Conservation (phyloP, 805 yeast species). For the Metschnikowia santaceciliae region DNA sequence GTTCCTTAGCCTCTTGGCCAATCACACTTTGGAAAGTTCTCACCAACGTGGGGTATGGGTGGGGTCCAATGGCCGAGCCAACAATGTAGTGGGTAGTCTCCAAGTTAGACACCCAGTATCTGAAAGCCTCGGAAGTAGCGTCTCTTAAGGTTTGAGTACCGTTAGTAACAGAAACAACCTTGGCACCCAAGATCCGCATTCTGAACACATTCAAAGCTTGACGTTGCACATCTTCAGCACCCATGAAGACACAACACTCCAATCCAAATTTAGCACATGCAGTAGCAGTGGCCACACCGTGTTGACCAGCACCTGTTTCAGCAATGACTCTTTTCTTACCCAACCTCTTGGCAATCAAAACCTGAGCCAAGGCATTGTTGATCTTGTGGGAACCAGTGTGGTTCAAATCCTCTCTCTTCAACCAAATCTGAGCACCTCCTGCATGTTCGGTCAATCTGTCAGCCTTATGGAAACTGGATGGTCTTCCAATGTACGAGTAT, state of each 20-base stretch:
- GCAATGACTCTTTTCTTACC: slow-evolving; percentile 79
- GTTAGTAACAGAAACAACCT: slow-evolving; percentile 86
- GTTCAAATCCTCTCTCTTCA: slow-evolving; percentile 93
- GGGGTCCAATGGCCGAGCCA: slow-evolving; percentile 99
- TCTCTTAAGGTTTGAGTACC: slow-evolving; percentile 97
- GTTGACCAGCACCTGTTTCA: slow-evolving; percentile 93
- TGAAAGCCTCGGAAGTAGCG: slow-evolving; percentile 95
- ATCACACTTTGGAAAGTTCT: slow-evolving; percentile 97
- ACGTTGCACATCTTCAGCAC: slow-evolving; percentile 98
- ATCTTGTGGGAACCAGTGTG: slow-evolving; percentile 89
- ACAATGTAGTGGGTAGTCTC: slow-evolving; percentile 89
- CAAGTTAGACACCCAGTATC: slow-evolving; percentile 90
- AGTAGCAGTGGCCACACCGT: slow-evolving; percentile 90
- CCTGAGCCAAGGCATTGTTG: slow-evolving; percentile 81
- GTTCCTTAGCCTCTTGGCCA: slow-evolving; percentile 91
- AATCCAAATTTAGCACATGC: slow-evolving; percentile 92
- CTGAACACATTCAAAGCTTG: slow-evolving; percentile 98
- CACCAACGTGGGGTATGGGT: slow-evolving; percentile 96
- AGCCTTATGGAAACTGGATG: slow-evolving; percentile 87
- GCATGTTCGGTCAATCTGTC: slow-evolving; percentile 84
- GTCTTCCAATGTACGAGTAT: slow-evolving; percentile 94
- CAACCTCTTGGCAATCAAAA: slow-evolving; percentile 69
- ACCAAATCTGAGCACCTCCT: slow-evolving; percentile 93
- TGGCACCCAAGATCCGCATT: slow-evolving; percentile 95
- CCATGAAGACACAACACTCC: slow-evolving; percentile 94